Conservation (phyloP, 1,139 yeast species). For the Debaryomyces singareniensis region DNA sequence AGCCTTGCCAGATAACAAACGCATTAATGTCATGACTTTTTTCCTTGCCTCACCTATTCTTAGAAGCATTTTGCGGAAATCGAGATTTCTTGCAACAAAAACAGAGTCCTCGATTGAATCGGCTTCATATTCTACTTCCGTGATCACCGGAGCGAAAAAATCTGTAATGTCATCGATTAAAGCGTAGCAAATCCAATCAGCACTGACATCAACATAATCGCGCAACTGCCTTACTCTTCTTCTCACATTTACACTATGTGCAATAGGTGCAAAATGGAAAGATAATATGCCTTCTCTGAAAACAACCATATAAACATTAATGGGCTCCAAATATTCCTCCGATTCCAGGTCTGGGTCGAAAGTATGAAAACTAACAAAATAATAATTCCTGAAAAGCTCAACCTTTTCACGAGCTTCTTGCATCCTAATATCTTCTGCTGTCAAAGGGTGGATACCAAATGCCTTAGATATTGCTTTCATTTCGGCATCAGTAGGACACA, state of each 20-base stretch:
- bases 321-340: slow-evolving; percentile 80
- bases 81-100: slow-evolving; percentile 34
- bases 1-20: slow-evolving; percentile 88
- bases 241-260: slow-evolving; percentile 82
- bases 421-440: slow-evolving; percentile 80
- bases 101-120: slow-evolving; percentile 84
- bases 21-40: slow-evolving; percentile 86
- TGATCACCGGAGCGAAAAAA: slow-evolving; percentile 87
- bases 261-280: slow-evolving; percentile 78
- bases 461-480: slow-evolving; percentile 62
- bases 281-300: slow-evolving; percentile 79
- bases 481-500: slow-evolving; percentile 63
- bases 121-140: slow-evolving; percentile 82
- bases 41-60: slow-evolving; percentile 85
- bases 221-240: slow-evolving; percentile 86
- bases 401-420: slow-evolving; percentile 85
- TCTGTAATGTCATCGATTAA: slow-evolving; percentile 91
- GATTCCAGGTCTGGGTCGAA: slow-evolving; percentile 72
- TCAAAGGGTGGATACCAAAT: slow-evolving; percentile 75
- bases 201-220: slow-evolving; percentile 79
- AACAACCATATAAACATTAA: slow-evolving; percentile 82
- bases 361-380: slow-evolving; percentile 78
- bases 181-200: slow-evolving; percentile 95
- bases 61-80: slow-evolving; percentile 67
- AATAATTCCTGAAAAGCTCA: slow-evolving; percentile 66